Evolutionary conservation across 2,329 filamentous ascomycete species (phyloP).

Genomic region (Penicillium sp.): DNA sequence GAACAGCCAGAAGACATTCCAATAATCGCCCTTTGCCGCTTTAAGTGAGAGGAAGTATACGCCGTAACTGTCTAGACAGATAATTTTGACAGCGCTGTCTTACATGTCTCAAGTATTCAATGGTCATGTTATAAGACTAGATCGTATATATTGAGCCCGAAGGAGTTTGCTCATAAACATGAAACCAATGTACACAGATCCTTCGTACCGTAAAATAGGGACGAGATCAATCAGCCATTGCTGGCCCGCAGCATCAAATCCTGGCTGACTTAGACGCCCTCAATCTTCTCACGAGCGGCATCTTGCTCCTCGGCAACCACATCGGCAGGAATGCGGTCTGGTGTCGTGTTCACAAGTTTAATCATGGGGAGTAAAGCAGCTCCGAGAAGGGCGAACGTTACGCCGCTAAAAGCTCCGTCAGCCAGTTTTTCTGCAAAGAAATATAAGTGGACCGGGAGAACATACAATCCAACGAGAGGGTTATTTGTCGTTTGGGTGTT

Average conservation of each 20-base stretch:
- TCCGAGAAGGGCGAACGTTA: slow-evolving; percentile 41
- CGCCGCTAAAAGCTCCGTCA: slow-evolving; percentile 29
- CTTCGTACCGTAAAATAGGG: too few relatives aligned
- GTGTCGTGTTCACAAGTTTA: slow-evolving; percentile 41
- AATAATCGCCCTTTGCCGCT: too few relatives aligned
- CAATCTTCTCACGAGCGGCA: slow-evolving; percentile 12
- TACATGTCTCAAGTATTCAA: too few relatives aligned
- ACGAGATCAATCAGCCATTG: not conserved
- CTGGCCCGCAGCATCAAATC: not conserved
- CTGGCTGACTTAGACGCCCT: not conserved
- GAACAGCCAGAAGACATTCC: too few relatives aligned
- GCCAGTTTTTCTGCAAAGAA: not conserved
- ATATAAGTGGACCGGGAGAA: slow-evolving; percentile 3
- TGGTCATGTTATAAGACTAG: too few relatives aligned
- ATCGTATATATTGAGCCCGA: too few relatives aligned
- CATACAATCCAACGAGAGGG: slow-evolving; percentile 42
- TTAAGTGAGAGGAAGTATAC: too few relatives aligned
- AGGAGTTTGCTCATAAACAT: too few relatives aligned
- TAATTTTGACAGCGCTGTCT: too few relatives aligned
- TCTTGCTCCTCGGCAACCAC: slow-evolving; percentile 36
- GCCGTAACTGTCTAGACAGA: too few relatives aligned
- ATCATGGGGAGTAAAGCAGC: slow-evolving; percentile 39
- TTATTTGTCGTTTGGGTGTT: slow-evolving; percentile 41
- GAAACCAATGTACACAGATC: too few relatives aligned
- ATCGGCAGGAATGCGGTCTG: slow-evolving; percentile 42